Evolutionary conservation across 306 rosid genomes (phyloP).

Genomic region (Vicia villosa): DNA sequence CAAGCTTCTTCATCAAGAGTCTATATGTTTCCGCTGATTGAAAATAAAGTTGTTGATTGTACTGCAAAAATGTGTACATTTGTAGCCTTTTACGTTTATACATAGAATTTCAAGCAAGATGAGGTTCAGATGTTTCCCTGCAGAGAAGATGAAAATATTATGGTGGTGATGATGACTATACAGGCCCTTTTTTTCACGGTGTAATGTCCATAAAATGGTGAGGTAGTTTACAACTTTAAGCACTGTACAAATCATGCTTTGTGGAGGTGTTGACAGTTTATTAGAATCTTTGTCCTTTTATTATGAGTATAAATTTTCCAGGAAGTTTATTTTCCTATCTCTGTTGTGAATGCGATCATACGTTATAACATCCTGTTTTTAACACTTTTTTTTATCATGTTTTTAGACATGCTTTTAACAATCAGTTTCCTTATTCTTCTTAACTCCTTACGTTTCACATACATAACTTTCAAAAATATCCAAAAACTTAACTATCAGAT

Average conservation of each 20-base stretch:
- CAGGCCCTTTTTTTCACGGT: slow-evolving; percentile 55
- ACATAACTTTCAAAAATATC: too few relatives aligned
- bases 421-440: too few relatives aligned
- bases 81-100: slow-evolving; percentile 75
- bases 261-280: slow-evolving; percentile 57
- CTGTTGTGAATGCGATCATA: not conserved
- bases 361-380: too few relatives aligned
- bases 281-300: slow-evolving; percentile 42
- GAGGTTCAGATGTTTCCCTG: slow-evolving; percentile 37
- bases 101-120: slow-evolving; percentile 45
- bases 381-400: too few relatives aligned
- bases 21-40: slow-evolving; percentile 44
- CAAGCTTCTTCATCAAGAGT: slow-evolving; percentile 56
- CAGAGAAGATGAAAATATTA: slow-evolving; percentile 52
- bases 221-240: slow-evolving; percentile 56
- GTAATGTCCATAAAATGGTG: slow-evolving; percentile 66
- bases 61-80: slow-evolving; percentile 79
- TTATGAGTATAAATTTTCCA: not conserved
- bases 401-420: too few relatives aligned
- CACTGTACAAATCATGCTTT: slow-evolving; percentile 63
- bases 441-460: too few relatives aligned
- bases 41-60: slow-evolving; percentile 76
- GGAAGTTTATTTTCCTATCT: not conserved
- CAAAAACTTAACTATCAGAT: too few relatives aligned
- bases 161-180: slow-evolving; percentile 38